Percentiles rank a stretch among this genome's conserved stretches.
These are phyloP conservation scores for Lepiota brunneoincarnata DNA, from an alignment of 768 basidiomycete species.

Conservation along the genomic window DNA sequence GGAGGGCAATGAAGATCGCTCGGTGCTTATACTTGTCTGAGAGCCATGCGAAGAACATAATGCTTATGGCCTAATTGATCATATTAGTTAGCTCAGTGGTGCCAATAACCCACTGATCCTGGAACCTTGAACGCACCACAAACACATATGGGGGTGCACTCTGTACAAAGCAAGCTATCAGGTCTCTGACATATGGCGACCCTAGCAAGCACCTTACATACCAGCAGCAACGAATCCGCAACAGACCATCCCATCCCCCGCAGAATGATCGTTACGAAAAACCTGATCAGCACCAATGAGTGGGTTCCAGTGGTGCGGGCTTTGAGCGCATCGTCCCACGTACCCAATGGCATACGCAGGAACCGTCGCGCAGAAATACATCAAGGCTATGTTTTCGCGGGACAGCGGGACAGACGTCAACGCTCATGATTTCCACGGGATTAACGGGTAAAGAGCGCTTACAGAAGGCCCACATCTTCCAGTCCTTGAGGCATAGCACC, in stretches of 20 bases:
- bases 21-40: constrained; percentile 45
- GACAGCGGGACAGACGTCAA: constrained; percentile 3
- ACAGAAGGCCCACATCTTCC: constrained; percentile 50
- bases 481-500: constrained; percentile 37
- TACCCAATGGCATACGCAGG: constrained; percentile 51
- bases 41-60: constrained; percentile 42
- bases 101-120: constrained; percentile 4
- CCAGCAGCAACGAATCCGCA: constrained; percentile 39
- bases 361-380: constrained; percentile 49
- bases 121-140: constrained; percentile 33
- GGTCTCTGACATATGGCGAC: background rate
- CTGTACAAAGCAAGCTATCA: constrained; percentile 20
- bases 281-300: constrained; percentile 22
- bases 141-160: constrained; percentile 48
- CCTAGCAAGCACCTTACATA: constrained; percentile 14
- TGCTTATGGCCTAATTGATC: constrained; percentile 30
- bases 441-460: constrained; percentile 9
- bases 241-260: constrained; percentile 48
- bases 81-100: constrained; percentile 13
- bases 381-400: constrained; percentile 29
- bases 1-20: constrained; percentile 40
- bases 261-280: constrained; percentile 46
- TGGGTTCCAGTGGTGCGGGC: background rate
- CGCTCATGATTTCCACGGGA: background rate
- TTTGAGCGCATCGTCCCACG: constrained; percentile 11